Evolutionary conservation across 179 eudicot genomes (phyloP), one percentile per base, ranked within the genome.

Genomic region (Silene coronaria): DNA sequence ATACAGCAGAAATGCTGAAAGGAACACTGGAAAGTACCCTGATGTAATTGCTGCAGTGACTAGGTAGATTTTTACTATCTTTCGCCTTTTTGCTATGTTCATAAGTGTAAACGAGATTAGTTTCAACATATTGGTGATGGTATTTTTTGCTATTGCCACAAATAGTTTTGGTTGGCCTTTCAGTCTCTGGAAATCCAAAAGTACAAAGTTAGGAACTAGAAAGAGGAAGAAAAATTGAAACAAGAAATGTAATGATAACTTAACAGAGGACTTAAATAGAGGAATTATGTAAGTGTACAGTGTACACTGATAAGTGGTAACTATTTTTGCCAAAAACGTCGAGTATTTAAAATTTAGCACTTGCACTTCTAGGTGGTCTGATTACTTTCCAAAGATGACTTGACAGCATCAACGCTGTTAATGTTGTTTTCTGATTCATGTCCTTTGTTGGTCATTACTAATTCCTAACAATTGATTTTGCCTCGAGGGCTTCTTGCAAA

Each of bases 1-100:
- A 77, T 96, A 91, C 81, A 93, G 99, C 84, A 84, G 99, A 64
- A 96, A 91, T 91, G 99, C 97, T 51, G 97, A 93, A 78, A 79
- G 90, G 72, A 96, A 91, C 74, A 89, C 99, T 71, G 99, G 90
- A 75, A 93, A 96, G 85, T 96, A 88, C 76, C 97, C 97, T 70
- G 99, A 96, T 87, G 97, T 96, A 69, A 89, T 86, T 73, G 84
- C 74, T 76, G 85, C 88, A 19, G 82, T 86, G 71, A 69, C 87
- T 24, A 92, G 97, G 97, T 92, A 83, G 75, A 75, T 51, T n/a
- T 27, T 7, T 53, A 22, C 28, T n/a, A 38, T 9, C 17, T 22
- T 76, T 45, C n/a, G 66, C 5, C 63, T 67, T 46, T 24, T 19
- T 12, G 55, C 55, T 22, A 17, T 28, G 32, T 27, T 62, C 34